Evolutionary conservation across 2,329 filamentous ascomycete genomes (phyloP).

Genomic region (Apiospora pterosperma): DNA sequence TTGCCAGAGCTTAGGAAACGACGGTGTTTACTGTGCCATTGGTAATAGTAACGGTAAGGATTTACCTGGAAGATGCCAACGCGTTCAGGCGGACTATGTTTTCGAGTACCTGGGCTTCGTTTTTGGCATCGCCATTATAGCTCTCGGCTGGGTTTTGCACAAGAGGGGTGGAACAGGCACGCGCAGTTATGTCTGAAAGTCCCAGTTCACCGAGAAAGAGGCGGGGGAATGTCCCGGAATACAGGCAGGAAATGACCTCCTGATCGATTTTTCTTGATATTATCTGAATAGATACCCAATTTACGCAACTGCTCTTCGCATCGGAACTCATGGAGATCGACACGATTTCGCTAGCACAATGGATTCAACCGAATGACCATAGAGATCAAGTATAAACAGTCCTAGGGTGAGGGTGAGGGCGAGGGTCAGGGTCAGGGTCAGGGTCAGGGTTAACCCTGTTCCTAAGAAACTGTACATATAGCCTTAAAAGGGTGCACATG

Average conservation of each 20-base stretch:
- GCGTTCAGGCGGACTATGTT: constrained; percentile 26
- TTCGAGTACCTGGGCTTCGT: constrained; percentile 25
- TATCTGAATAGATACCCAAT: neutral
- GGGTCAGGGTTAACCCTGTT: neutral
- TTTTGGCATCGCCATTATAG: constrained; percentile 18
- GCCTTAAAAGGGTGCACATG: neutral
- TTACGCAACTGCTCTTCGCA: neutral
- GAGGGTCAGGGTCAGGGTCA: neutral
- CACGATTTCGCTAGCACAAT: neutral
- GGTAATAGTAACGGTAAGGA: neutral
- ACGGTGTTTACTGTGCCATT: constrained; percentile 10
- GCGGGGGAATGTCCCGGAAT: neutral
- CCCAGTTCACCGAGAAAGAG: neutral
- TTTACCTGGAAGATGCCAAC: constrained; percentile 20
- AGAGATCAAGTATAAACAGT: neutral
- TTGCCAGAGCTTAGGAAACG: constrained; percentile 11
- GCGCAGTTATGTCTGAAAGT: constrained; percentile 19
- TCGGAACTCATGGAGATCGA: neutral
- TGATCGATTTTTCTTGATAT: neutral
- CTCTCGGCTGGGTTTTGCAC: constrained; percentile 16
- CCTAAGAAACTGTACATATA: neutral
- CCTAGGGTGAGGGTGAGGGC: neutral
- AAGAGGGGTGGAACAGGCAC: constrained; percentile 14
- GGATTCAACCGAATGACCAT: neutral
- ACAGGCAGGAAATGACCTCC: neutral